Conservation (phyloP, 306 rosid species). For the Trifolium pratense region DNA sequence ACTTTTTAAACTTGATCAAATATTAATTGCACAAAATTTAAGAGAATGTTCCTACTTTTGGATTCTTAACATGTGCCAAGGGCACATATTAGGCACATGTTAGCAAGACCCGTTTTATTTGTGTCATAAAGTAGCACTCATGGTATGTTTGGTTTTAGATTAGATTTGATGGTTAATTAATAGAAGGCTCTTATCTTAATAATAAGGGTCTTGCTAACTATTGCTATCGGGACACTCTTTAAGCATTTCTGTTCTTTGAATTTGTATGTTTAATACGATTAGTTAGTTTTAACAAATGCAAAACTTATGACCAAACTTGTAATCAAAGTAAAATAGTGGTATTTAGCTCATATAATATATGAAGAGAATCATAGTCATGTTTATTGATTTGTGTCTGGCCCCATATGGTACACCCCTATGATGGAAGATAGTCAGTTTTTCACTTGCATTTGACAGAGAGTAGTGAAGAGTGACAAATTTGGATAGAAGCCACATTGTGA, state of each 20-base stretch:
- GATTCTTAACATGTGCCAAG: no score
- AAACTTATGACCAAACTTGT: constrained; percentile 36
- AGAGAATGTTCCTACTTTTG: no score
- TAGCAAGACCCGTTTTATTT: no score
- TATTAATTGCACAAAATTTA: no score
- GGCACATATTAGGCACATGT: no score
- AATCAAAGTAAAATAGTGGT: constrained; percentile 34
- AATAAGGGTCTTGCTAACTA: no score
- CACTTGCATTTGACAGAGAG: constrained; percentile 39
- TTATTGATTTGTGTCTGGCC: constrained; percentile 43
- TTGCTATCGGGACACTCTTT: no score
- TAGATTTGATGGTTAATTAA: constrained; percentile 35
- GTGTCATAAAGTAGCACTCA: constrained; percentile 40
- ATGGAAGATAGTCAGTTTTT: constrained; percentile 45
- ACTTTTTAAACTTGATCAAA: no score
- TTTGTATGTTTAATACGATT: constrained; percentile 28
- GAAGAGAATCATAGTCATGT: constrained; percentile 8
- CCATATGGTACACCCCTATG: constrained; percentile 45
- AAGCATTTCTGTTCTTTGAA: constrained; percentile 27
- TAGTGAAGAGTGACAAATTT: constrained; percentile 47
- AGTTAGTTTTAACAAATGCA: constrained; percentile 21
- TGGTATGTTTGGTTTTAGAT: constrained; percentile 32
- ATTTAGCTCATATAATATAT: constrained; percentile 6
- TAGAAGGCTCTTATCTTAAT: neutral
- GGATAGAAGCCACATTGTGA: constrained; percentile 44